Evolutionary conservation across 2,329 filamentous ascomycete genomes (phyloP).

Genomic region (Xylariaceae sp.): DNA sequence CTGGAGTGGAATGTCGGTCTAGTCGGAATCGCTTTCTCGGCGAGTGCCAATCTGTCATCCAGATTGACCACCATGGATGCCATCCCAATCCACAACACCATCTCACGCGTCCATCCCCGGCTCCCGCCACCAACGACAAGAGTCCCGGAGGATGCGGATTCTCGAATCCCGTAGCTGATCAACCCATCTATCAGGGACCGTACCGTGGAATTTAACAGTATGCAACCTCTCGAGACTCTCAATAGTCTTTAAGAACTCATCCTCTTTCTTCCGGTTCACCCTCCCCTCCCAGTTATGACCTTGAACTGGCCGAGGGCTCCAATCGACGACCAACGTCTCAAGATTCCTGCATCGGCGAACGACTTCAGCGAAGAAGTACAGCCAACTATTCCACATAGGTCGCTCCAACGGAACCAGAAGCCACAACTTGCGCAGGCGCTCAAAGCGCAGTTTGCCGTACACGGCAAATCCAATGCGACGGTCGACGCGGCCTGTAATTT

Average conservation of each 20-base stretch:
- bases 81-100: no score
- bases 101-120: conserved; percentile 19
- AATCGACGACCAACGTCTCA: conserved; percentile 29
- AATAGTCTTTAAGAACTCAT: conserved; percentile 23
- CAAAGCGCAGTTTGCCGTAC: conserved; percentile 27
- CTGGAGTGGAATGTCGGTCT: no score
- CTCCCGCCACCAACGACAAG: conserved; percentile 28
- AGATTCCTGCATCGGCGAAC: conserved; percentile 15
- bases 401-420: conserved; percentile 28
- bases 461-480: conserved; percentile 31
- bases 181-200: conserved; percentile 20
- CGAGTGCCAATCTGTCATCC: no score
- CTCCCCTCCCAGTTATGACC: conserved; percentile 13
- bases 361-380: conserved; percentile 27
- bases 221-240: conserved; percentile 15
- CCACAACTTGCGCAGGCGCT: conserved; percentile 25
- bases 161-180: conserved; percentile 12
- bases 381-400: conserved; percentile 33
- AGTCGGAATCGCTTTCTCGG: no score
- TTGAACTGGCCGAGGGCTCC: conserved; percentile 24
- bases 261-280: conserved; percentile 23
- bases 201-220: conserved; percentile 22
- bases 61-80: no score
- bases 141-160: conserved; percentile 16
- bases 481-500: conserved; percentile 21